Evolutionary conservation across 2,329 filamentous ascomycete species (phyloP).

Genomic region (Ascochyta koolunga): DNA sequence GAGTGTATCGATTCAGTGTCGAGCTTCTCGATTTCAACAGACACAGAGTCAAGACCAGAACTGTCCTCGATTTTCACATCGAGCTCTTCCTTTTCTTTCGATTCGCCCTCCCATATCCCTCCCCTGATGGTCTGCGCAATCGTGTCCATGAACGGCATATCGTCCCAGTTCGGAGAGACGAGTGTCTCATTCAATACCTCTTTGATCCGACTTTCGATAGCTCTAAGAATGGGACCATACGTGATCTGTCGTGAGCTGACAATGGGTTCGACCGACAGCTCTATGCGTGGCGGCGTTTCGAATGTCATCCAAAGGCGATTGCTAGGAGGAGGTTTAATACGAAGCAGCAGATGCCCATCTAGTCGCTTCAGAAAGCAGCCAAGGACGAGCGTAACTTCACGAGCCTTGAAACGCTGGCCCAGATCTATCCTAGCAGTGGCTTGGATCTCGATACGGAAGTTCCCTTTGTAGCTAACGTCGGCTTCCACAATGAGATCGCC

Average conservation of each 20-base stretch:
- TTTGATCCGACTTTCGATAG: conserved; percentile 93
- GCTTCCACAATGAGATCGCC: conserved; percentile 87
- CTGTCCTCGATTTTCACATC: conserved; percentile 17
- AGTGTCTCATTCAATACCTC: conserved; percentile 92
- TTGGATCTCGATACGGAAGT: conserved; percentile 86
- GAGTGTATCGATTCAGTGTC: conserved; percentile 30
- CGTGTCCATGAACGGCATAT: conserved; percentile 88
- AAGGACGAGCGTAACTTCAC: conserved; percentile 87
- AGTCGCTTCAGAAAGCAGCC: conserved; percentile 84
- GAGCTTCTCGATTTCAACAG: conserved; percentile 27
- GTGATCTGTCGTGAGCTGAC: conserved; percentile 96
- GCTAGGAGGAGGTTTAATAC: conserved; percentile 92
- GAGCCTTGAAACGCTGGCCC: conserved; percentile 83
- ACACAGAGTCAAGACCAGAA: conserved; percentile 15
- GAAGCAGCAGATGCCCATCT: conserved; percentile 82
- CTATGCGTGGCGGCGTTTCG: conserved; percentile 90
- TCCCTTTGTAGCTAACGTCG: conserved; percentile 87
- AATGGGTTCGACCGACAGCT: conserved; percentile 92
- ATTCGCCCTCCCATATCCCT: conserved; percentile 71
- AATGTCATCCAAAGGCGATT: conserved; percentile 98
- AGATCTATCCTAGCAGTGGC: conserved; percentile 93
- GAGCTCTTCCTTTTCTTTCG: conserved; percentile 21
- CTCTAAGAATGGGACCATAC: conserved; percentile 86
- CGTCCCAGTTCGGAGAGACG: conserved; percentile 94
- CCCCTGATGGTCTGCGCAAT: conserved; percentile 79